These are phyloP conservation scores for Trichosporon asahii DNA, from an alignment of 1,284 basidiomycete genomes.

Conservation along the genomic window DNA sequence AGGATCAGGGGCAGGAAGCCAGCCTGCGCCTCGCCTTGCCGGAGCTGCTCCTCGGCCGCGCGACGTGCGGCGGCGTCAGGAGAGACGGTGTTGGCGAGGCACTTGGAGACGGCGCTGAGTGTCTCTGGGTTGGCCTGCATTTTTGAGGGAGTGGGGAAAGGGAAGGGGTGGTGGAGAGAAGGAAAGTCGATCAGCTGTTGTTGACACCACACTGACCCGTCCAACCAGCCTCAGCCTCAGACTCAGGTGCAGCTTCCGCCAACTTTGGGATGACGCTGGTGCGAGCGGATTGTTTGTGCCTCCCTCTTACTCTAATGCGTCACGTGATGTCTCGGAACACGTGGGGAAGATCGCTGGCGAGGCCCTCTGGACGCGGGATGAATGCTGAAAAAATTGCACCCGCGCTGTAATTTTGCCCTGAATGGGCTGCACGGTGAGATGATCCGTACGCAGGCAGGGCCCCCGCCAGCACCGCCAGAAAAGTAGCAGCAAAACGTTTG, in stretches of 20 bases:
- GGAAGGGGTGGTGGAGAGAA: constrained; percentile 6
- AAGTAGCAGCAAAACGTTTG: neutral
- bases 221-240: constrained; percentile 8
- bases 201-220: constrained; percentile 1
- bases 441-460: constrained; percentile 3
- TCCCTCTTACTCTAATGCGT: neutral
- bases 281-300: constrained; percentile 6
- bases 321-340: neutral
- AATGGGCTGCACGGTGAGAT: neutral
- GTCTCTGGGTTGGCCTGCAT: constrained; percentile 47
- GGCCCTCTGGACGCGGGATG: neutral
- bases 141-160: constrained; percentile 14
- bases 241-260: neutral
- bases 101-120: constrained; percentile 40
- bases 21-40: constrained; percentile 63
- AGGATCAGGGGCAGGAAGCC: constrained; percentile 80
- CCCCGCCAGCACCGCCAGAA: constrained; percentile 3
- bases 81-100: constrained; percentile 56
- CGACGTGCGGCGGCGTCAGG: constrained; percentile 69
- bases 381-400: constrained; percentile 6
- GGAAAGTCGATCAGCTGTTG: neutral
- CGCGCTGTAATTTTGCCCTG: constrained; percentile 7
- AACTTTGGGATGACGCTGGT: constrained; percentile 13
- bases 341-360: neutral
- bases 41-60: constrained; percentile 72